phyloP scores from a whole-genome alignment of 768 basidiomycete genomes.

The Boletales sp. region DNA sequence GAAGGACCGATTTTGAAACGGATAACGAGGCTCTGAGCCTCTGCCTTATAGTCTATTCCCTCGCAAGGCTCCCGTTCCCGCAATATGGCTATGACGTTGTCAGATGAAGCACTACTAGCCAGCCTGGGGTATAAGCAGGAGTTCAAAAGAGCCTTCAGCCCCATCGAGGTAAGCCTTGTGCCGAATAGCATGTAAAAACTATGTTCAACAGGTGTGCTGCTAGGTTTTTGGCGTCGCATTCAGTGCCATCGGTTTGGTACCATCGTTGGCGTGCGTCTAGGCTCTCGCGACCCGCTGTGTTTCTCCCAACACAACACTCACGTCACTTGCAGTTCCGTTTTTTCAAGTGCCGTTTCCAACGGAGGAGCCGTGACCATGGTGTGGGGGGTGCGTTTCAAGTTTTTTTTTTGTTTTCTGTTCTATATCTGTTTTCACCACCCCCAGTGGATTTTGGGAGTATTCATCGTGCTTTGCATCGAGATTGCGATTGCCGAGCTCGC shows the following conservation, averaged over 20 bases:
- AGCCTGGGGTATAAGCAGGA: constrained; percentile 33
- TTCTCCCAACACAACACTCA: neutral
- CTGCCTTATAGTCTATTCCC: too few relatives aligned
- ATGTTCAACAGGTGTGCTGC: neutral
- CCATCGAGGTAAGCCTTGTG: constrained; percentile 20
- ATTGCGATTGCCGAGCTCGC: constrained; percentile 37
- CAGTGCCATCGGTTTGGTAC: constrained; percentile 63
- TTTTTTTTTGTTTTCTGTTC: neutral
- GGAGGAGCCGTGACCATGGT: constrained; percentile 44
- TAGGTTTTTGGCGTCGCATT: constrained; percentile 69
- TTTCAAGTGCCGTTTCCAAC: constrained; percentile 42
- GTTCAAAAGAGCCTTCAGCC: constrained; percentile 30
- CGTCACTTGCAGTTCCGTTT: constrained; percentile 33
- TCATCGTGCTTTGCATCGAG: constrained; percentile 36
- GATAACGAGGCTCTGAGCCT: too few relatives aligned
- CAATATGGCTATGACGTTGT: neutral
- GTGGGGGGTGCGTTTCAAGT: constrained; percentile 32
- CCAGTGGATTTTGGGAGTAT: constrained; percentile 34
- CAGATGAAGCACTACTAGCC: constrained; percentile 27
- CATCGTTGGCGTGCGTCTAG: constrained; percentile 50
- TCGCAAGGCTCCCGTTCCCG: too few relatives aligned
- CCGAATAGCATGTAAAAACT: neutral
- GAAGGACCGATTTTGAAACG: too few relatives aligned
- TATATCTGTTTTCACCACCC: neutral
- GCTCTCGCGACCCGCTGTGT: constrained; percentile 6